Percentiles rank a stretch among this genome's conserved stretches.
Conservation (phyloP, 2,329 filamentous ascomycete species). For the Fusarium transvaalense region DNA sequence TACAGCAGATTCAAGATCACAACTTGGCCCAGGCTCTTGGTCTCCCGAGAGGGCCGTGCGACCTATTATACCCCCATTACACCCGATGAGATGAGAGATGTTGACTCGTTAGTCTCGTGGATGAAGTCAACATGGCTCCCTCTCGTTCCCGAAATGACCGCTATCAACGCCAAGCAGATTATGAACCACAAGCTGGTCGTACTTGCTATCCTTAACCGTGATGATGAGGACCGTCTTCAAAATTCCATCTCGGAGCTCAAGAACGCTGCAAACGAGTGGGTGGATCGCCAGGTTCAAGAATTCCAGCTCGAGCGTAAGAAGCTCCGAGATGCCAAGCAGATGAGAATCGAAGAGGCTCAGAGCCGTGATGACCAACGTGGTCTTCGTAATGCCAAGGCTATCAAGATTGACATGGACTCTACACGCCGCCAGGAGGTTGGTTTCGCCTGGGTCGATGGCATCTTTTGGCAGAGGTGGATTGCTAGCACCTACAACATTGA, state of each 20-base stretch:
- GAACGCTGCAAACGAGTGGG: slow-evolving; percentile 95
- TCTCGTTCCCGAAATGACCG: slow-evolving; percentile 92
- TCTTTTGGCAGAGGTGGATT: slow-evolving; percentile 98
- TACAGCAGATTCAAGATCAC: slow-evolving; percentile 92
- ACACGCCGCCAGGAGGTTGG: slow-evolving; percentile 88
- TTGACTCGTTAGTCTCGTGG: slow-evolving; percentile 82
- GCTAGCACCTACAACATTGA: slow-evolving; percentile 94
- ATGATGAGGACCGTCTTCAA: slow-evolving; percentile 82
- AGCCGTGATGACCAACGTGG: slow-evolving; percentile 92
- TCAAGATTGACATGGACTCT: slow-evolving; percentile 90
- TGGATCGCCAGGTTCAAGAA: slow-evolving; percentile 92
- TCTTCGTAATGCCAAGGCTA: slow-evolving; percentile 86
- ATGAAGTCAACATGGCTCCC: slow-evolving; percentile 98
- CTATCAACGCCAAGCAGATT: slow-evolving; percentile 90
- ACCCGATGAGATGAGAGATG: slow-evolving; percentile 92
- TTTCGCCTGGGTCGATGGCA: slow-evolving; percentile 97
- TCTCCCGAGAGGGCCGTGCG: slow-evolving; percentile 88
- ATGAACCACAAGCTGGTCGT: slow-evolving; percentile 98
- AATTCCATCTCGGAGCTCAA: slow-evolving; percentile 90
- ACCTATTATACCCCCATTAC: slow-evolving; percentile 91
- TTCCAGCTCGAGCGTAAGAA: slow-evolving; percentile 96
- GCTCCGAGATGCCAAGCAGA: slow-evolving; percentile 91
- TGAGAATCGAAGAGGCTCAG: slow-evolving; percentile 95
- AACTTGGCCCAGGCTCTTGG: slow-evolving; percentile 94
- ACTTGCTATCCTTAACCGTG: slow-evolving; percentile 85